Evolutionary conservation across 768 basidiomycete species (phyloP).

Genomic region (Rhodotorula taiwanensis): DNA sequence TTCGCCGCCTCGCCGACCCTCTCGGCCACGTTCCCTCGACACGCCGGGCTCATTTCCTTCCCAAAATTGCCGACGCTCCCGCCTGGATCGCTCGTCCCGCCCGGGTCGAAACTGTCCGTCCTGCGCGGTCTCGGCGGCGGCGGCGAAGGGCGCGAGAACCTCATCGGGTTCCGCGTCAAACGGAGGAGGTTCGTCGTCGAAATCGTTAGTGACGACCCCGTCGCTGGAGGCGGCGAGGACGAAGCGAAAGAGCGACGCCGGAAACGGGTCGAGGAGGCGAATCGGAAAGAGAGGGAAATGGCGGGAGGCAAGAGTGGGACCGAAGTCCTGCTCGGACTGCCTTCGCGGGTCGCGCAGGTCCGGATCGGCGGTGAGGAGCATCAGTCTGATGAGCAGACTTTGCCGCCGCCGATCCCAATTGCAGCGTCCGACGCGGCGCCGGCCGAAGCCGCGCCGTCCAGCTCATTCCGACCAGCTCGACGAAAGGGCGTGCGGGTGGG

Average conservation of each 20-base stretch:
- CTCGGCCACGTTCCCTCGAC: constrained; percentile 64
- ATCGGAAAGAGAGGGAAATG: constrained; percentile 25
- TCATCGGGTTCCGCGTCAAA: constrained; percentile 87
- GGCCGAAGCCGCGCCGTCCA: too few relatives aligned
- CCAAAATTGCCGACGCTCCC: constrained; percentile 57
- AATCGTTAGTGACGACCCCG: constrained; percentile 61
- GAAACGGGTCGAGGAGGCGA: constrained; percentile 16
- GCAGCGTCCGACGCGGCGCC: not conserved
- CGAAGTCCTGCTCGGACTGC: constrained; percentile 13
- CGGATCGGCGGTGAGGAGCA: constrained; percentile 1
- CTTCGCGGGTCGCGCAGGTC: not conserved
- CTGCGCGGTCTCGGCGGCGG: constrained; percentile 65
- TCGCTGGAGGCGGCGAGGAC: constrained; percentile 10
- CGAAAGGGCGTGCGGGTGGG: constrained; percentile 10
- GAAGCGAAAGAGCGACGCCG: constrained; percentile 3
- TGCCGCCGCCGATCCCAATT: not conserved
- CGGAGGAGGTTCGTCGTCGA: constrained; percentile 81
- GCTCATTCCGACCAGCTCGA: fast-evolving
- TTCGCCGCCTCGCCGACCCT: constrained; percentile 60
- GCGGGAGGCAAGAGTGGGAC: constrained; percentile 8
- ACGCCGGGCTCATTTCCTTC: constrained; percentile 77
- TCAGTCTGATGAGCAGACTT: not conserved
- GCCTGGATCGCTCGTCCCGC: constrained; percentile 60
- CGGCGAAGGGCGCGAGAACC: constrained; percentile 78
- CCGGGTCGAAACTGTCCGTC: constrained; percentile 73